Conservation (phyloP, 768 basidiomycete genomes). For the Lactifluus rugatus region DNA sequence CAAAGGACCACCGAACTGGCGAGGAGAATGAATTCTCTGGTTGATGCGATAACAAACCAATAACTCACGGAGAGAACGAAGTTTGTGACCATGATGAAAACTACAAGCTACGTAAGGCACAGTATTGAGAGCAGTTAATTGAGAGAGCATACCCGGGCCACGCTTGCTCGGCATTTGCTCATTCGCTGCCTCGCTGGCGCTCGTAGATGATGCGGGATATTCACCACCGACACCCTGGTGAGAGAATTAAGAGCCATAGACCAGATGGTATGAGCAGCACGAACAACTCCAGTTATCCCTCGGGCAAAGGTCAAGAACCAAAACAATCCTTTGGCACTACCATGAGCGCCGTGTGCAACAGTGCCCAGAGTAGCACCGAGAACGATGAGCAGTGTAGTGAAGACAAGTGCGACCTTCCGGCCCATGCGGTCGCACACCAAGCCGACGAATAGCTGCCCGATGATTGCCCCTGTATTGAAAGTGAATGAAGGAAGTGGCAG, state of each 20-base stretch:
- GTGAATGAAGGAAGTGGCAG: constrained; percentile 1
- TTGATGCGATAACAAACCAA: not conserved
- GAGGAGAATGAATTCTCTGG: not conserved
- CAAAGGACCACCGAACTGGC: constrained; percentile 56
- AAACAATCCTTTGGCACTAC: constrained; percentile 49
- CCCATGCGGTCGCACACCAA: constrained; percentile 64
- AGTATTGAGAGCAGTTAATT: not conserved
- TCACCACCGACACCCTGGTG: constrained; percentile 63
- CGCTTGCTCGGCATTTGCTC: constrained; percentile 51
- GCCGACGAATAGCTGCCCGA: constrained; percentile 55
- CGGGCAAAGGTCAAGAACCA: constrained; percentile 69
- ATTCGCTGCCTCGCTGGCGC: constrained; percentile 64
- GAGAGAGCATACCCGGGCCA: constrained; percentile 42
- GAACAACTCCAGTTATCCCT: constrained; percentile 58
- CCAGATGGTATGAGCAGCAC: constrained; percentile 20
- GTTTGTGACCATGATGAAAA: constrained; percentile 72
- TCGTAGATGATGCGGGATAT: constrained; percentile 64
- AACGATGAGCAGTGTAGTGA: constrained; percentile 60
- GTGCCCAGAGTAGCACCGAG: constrained; percentile 59
- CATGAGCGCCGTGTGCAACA: constrained; percentile 52
- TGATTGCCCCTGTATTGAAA: constrained; percentile 39
- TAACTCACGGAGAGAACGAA: constrained; percentile 49
- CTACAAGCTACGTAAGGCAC: constrained; percentile 23
- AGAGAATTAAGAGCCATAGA: not conserved
- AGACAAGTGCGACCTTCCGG: constrained; percentile 64